A percentile compares a stretch with the other conserved stretches of the same genome.
phyloP scores from a whole-genome alignment of 192 early-diverging fungal genomes.

The Gryganskiella cystojenkinii region DNA sequence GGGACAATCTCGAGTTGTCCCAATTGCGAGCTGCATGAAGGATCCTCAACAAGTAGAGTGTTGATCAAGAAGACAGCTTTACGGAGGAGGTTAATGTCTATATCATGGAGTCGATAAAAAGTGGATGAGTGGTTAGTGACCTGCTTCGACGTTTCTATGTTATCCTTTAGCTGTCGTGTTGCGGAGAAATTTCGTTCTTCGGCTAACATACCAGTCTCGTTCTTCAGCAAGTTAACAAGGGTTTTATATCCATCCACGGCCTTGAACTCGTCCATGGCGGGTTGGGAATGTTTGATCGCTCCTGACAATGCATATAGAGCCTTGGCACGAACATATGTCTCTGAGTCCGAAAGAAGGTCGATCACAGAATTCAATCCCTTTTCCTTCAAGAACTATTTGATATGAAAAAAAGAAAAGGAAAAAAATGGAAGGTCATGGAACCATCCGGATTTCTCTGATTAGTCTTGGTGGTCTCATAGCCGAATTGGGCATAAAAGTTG shows the following conservation, averaged over 20 bases:
- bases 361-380: conserved; percentile 61
- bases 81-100: conserved; percentile 56
- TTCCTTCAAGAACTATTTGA: conserved; percentile 56
- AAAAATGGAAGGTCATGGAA: neutral
- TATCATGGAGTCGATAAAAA: neutral
- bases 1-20: conserved; percentile 58
- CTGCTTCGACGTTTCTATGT: no score
- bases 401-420: neutral
- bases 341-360: conserved; percentile 54
- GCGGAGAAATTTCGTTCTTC: no score
- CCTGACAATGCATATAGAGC: conserved; percentile 79
- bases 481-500: no score
- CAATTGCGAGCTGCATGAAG: conserved; percentile 52
- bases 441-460: no score
- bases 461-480: no score
- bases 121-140: neutral
- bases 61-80: conserved; percentile 74
- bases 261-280: conserved; percentile 69
- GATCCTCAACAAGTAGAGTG: conserved; percentile 70
- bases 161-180: no score
- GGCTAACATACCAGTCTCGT: conserved; percentile 46
- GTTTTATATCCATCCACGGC: conserved; percentile 54
- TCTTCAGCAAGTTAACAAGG: conserved; percentile 59
- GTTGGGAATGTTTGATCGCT: conserved; percentile 66
- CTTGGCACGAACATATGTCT: conserved; percentile 66